Percentiles rank a stretch among this genome's conserved stretches.
These are phyloP conservation scores for Citrus maxima DNA, from an alignment of 345 rosid genomes.

Conservation along the genomic window DNA sequence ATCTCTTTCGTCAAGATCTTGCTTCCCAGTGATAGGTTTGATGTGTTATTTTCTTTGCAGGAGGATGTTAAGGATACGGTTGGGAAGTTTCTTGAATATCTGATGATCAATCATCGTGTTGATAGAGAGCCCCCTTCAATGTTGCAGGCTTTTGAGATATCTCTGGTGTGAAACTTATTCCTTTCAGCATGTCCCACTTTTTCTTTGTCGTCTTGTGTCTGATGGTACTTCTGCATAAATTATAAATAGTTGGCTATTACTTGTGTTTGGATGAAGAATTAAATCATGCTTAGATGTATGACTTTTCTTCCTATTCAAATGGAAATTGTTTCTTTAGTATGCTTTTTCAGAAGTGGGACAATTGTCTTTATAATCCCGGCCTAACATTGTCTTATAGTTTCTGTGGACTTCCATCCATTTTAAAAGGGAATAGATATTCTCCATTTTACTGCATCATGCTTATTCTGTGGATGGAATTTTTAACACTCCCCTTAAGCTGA, in stretches of 20 bases:
- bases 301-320: neutral
- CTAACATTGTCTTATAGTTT: neutral
- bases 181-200: neutral
- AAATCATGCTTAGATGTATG: neutral
- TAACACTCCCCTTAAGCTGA: neutral
- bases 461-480: neutral
- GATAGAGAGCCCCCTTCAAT: slow-evolving; percentile 48
- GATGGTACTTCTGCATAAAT: neutral
- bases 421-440: neutral
- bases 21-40: neutral
- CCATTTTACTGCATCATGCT: neutral
- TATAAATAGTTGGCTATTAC: neutral
- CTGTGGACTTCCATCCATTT: neutral
- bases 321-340: neutral
- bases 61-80: slow-evolving; percentile 54
- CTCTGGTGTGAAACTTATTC: slow-evolving; percentile 57
- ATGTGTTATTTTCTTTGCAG: slow-evolving; percentile 42
- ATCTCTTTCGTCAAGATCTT: neutral
- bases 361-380: neutral
- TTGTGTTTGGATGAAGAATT: neutral
- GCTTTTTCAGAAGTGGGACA: neutral
- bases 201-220: neutral
- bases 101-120: slow-evolving; percentile 63
- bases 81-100: slow-evolving; percentile 62
- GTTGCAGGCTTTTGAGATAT: slow-evolving; percentile 83